Percentiles rank a stretch among this genome's conserved stretches.
These are phyloP conservation scores for Chrysanthemum lavandulifolium DNA, from an alignment of 129 eudicot species.

Conservation along the genomic window DNA sequence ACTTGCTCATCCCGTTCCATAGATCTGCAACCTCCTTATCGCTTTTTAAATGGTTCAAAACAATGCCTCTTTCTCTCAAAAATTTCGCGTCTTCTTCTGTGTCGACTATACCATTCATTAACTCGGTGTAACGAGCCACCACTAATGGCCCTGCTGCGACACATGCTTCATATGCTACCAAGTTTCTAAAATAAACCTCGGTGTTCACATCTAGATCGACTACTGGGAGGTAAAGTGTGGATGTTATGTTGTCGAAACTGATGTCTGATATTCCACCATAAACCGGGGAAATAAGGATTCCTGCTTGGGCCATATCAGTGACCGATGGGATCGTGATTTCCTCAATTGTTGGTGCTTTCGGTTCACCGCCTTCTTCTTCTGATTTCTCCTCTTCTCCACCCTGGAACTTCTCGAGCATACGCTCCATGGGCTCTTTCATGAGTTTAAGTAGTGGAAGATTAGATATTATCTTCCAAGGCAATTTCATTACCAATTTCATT, in stretches of 20 bases:
- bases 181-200: conserved; percentile 47
- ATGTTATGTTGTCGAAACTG: conserved; percentile 32
- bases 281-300: conserved; percentile 40
- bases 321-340: conserved; percentile 74
- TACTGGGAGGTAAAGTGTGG: conserved; percentile 41
- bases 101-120: conserved; percentile 75
- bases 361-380: neutral
- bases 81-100: conserved; percentile 50
- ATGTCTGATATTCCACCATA: conserved; percentile 44
- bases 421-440: conserved; percentile 40
- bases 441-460: conserved; percentile 38
- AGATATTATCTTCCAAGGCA: conserved; percentile 45
- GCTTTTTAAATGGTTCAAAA: conserved; percentile 55
- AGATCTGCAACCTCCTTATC: conserved; percentile 64
- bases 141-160: conserved; percentile 43
- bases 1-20: conserved; percentile 81
- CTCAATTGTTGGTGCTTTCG: conserved; percentile 42
- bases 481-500: conserved; percentile 22
- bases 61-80: conserved; percentile 49
- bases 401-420: conserved; percentile 4
- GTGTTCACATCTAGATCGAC: conserved; percentile 48
- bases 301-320: conserved; percentile 45
- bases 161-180: conserved; percentile 72
- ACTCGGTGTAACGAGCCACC: conserved; percentile 67
- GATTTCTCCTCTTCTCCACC: conserved; percentile 14